Base-by-base conservation (phyloP, 805 yeast genomes). In the Candida gorgasii region DNA sequence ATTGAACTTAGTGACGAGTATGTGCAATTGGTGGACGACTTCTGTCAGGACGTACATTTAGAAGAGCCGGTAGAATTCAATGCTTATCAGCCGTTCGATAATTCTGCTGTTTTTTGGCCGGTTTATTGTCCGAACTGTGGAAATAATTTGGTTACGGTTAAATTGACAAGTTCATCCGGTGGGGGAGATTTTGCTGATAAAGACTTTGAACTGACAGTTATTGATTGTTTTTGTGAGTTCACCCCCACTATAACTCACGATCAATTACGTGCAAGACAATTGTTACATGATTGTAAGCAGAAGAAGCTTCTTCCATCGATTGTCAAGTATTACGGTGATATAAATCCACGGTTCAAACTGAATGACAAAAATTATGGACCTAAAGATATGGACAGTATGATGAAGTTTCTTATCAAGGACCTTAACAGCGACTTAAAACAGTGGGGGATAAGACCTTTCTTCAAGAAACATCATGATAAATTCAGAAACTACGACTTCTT, bases 221-320 rank as follows among this genome's bases (percentile, higher is more conserved):
- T 24, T 11, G 39, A 45, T 28, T 55, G 60, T 27, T 24, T 24
- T 24, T 54, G 57, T 45, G 47, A 45, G 17, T 50, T 48, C 14
- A n/a, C 8, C 1, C 18, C 19, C 1, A 14, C 15, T 5, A 35
- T 59, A 15, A 49, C 47, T 15, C 61, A 56, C 28, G 57, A 56
- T 5, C 53, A 52, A 23, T 45, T 58, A 18, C 39, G 59, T 31
- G 52, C 50, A 31, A 33, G 61, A 8, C 49, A 49, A 19, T 26
- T 59, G 8, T 47, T 43, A 33, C 39, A 23, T 12, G 40, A 36
- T 11, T 24, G 28, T 24, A 24, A 24, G 28, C 28, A 24, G 12
- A 5, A 24, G 28, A 24, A 24, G 28, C 12, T 24, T 5, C 28
- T 24, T 7, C 28, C 28, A 11, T 24, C 28, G 12, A 24, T 24